A percentile compares a stretch with the other conserved stretches of the same genome.
Evolutionary conservation across 768 basidiomycete genomes (phyloP).

Genomic region (Hericium rajendrae): DNA sequence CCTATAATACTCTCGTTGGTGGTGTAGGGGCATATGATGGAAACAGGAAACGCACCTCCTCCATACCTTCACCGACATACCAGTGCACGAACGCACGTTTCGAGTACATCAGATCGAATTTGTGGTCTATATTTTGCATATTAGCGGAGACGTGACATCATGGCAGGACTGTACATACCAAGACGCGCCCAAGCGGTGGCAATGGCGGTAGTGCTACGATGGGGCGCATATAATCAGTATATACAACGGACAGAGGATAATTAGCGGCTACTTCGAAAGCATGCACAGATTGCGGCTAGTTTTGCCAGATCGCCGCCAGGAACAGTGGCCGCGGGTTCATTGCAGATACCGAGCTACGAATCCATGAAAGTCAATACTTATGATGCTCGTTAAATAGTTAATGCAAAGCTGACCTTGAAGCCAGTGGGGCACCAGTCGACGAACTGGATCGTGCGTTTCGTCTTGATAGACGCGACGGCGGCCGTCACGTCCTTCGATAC

Average conservation of each 20-base stretch:
- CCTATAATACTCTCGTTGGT: constrained; percentile 29
- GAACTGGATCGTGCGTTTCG: constrained; percentile 95
- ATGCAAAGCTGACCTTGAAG: constrained; percentile 53
- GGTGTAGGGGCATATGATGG: not conserved
- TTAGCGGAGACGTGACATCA: not conserved
- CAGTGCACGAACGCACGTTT: constrained; percentile 89
- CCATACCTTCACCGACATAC: constrained; percentile 99
- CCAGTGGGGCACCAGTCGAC: constrained; percentile 99
- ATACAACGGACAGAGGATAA: not conserved
- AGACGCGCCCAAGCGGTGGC: constrained; percentile 90
- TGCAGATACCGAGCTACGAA: constrained; percentile 85
- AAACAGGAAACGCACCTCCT: constrained; percentile 45
- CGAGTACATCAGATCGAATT: constrained; percentile 97
- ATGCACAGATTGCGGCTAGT: constrained; percentile 92
- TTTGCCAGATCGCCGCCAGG: constrained; percentile 95
- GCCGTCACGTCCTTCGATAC: constrained; percentile 94
- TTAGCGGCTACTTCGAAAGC: constrained; percentile 67
- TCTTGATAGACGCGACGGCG: constrained; percentile 91
- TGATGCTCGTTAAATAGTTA: not conserved
- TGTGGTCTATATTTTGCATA: constrained; percentile 56
- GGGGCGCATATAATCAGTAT: not conserved
- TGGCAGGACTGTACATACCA: constrained; percentile 28
- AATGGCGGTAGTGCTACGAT: constrained; percentile 78
- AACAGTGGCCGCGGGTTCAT: constrained; percentile 86
- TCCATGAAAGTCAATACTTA: constrained; percentile 16